Evolutionary conservation across 192 early-diverging fungal genomes (phyloP).

Genomic region (Gryganskiella cystojenkinii): DNA sequence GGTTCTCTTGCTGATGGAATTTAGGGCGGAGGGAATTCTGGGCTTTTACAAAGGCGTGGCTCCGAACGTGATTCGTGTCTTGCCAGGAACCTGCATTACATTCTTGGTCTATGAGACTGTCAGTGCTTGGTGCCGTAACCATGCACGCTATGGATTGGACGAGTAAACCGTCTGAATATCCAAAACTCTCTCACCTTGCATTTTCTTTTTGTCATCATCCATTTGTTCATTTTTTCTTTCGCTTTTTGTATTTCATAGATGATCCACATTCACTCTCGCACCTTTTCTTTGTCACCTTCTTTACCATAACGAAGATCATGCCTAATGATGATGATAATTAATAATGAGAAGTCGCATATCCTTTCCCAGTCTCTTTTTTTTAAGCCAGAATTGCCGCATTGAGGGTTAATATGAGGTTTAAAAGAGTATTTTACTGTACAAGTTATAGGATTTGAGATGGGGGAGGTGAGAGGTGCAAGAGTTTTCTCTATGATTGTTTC

Average conservation of each 20-base stretch:
- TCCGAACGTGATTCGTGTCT: conserved; percentile 85
- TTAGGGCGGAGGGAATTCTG: conserved; percentile 73
- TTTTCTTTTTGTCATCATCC: background rate
- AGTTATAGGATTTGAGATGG: no score
- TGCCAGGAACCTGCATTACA: conserved; percentile 94
- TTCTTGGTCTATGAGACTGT: conserved; percentile 96
- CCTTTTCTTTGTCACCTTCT: background rate
- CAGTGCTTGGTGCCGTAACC: conserved; percentile 66
- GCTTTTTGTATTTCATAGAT: background rate
- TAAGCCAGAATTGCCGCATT: background rate
- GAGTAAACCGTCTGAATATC: background rate
- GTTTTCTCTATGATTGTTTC: conserved; percentile 31
- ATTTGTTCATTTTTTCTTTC: background rate
- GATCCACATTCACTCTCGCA: background rate
- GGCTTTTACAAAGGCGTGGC: conserved; percentile 96
- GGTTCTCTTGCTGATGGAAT: conserved; percentile 5
- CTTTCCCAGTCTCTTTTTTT: background rate
- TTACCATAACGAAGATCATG: background rate
- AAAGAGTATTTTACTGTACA: no score
- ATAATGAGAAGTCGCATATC: no score
- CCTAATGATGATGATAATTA: conserved; percentile 1
- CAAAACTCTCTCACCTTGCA: background rate
- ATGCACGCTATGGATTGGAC: conserved; percentile 55
- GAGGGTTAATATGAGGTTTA: background rate
- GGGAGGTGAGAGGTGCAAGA: background rate